A percentile compares a stretch with the other conserved stretches of the same genome.
Conservation (phyloP, 306 rosid genomes). For the Gastrolobium villosum region DNA sequence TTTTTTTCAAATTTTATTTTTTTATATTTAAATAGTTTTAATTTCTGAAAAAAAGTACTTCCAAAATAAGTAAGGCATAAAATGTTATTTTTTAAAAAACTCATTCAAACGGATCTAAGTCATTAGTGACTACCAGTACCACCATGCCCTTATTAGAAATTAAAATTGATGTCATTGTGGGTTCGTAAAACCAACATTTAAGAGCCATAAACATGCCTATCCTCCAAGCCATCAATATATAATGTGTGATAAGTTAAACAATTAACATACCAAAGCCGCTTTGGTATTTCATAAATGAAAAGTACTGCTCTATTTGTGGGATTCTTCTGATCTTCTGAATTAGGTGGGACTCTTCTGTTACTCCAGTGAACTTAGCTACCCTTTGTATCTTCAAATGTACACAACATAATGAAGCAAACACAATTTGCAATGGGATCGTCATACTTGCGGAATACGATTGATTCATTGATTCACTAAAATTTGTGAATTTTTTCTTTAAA, state of each 20-base stretch:
- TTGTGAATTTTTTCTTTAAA: neutral
- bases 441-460: constrained; percentile 18
- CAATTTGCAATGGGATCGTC: neutral
- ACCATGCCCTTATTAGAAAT: neutral
- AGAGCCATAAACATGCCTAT: neutral
- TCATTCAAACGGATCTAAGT: too few relatives aligned
- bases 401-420: neutral
- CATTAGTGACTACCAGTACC: too few relatives aligned
- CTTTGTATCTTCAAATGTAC: neutral
- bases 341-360: constrained; percentile 22
- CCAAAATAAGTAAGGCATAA: too few relatives aligned
- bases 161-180: neutral
- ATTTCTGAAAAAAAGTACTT: too few relatives aligned
- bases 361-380: neutral
- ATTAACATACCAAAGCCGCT: neutral
- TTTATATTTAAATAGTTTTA: too few relatives aligned
- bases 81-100: too few relatives aligned
- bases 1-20: too few relatives aligned
- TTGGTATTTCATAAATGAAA: constrained; percentile 1
- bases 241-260: constrained; percentile 12
- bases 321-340: neutral
- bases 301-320: constrained; percentile 21
- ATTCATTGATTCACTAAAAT: neutral
- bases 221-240: neutral
- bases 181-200: neutral